Percentiles rank a stretch among this genome's conserved stretches.
Evolutionary conservation across 768 basidiomycete species (phyloP).

Genomic region (Mrakia hoshinonis): DNA sequence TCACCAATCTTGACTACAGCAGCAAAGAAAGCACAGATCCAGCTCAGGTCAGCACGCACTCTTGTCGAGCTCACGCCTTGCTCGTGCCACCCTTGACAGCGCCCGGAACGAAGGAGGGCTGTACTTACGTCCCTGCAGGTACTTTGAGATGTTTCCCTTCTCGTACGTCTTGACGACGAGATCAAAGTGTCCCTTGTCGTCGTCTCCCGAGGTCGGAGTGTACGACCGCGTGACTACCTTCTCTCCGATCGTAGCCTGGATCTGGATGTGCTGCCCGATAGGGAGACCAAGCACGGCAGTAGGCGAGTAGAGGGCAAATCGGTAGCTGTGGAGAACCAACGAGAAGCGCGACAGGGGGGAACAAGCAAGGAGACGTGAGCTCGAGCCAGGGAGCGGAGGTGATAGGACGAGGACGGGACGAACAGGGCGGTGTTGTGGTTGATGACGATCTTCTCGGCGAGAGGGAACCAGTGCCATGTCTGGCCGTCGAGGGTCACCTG

Average conservation of each 20-base stretch:
- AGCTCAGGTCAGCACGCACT: too few species aligned
- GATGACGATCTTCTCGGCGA: slow-evolving; percentile 68
- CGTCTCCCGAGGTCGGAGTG: slow-evolving; percentile 89
- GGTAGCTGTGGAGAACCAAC: slow-evolving; percentile 66
- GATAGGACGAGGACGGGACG: slow-evolving; percentile 33
- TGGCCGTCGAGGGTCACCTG: slow-evolving; percentile 19
- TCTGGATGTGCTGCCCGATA: slow-evolving; percentile 89
- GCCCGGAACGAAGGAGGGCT: background rate
- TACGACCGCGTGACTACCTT: slow-evolving; percentile 86
- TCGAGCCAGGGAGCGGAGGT: background rate
- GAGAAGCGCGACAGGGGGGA: background rate
- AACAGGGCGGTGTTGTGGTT: slow-evolving; percentile 96
- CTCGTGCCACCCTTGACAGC: too few species aligned
- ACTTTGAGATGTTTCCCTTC: slow-evolving; percentile 89
- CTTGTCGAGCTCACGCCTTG: background rate
- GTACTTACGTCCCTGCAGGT: slow-evolving; percentile 44
- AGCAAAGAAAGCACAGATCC: background rate
- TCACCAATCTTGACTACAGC: slow-evolving; percentile 76
- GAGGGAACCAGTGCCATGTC: slow-evolving; percentile 69
- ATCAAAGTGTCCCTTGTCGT: slow-evolving; percentile 88
- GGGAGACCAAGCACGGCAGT: slow-evolving; percentile 83
- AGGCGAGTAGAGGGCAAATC: slow-evolving; percentile 68
- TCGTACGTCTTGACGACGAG: slow-evolving; percentile 98
- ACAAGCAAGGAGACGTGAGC: background rate
- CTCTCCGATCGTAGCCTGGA: slow-evolving; percentile 81